phyloP scores from a whole-genome alignment of 345 rosid species.

The Anastatica hierochuntica region DNA sequence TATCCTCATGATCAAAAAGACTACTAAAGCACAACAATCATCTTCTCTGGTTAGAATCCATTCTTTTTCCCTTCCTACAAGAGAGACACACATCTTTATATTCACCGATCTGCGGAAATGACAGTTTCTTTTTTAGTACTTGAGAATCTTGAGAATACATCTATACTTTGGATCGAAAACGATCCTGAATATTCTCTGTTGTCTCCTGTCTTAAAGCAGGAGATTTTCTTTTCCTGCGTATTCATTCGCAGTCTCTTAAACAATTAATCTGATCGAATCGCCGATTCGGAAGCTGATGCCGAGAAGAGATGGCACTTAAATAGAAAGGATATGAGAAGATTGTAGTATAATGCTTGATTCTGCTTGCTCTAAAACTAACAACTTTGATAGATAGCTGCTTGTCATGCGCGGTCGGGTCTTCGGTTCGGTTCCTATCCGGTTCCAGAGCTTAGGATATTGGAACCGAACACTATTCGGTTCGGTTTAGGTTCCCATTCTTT shows the following conservation, averaged over 20 bases:
- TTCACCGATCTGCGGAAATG: slow-evolving; percentile 18
- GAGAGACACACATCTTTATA: slow-evolving; percentile 15
- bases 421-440: too few species aligned
- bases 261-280: too few species aligned
- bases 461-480: too few species aligned
- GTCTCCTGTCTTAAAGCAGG: too few species aligned
- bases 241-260: too few species aligned
- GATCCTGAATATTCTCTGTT: slow-evolving; percentile 1
- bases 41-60: slow-evolving; percentile 19
- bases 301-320: too few species aligned
- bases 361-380: neutral
- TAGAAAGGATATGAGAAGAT: neutral
- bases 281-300: too few species aligned
- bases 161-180: neutral
- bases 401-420: too few species aligned
- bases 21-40: neutral
- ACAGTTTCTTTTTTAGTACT: slow-evolving; percentile 13
- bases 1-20: slow-evolving; percentile 30
- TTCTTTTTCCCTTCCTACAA: slow-evolving; percentile 19
- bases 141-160: slow-evolving; percentile 3
- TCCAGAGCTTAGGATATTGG: too few species aligned
- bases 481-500: too few species aligned
- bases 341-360: neutral
- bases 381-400: too few species aligned
- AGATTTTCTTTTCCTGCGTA: too few species aligned